Percentiles rank a stretch among this genome's conserved stretches.
Evolutionary conservation across 2,329 filamentous ascomycete genomes (phyloP).

Genomic region (Xylariaceae sp.): DNA sequence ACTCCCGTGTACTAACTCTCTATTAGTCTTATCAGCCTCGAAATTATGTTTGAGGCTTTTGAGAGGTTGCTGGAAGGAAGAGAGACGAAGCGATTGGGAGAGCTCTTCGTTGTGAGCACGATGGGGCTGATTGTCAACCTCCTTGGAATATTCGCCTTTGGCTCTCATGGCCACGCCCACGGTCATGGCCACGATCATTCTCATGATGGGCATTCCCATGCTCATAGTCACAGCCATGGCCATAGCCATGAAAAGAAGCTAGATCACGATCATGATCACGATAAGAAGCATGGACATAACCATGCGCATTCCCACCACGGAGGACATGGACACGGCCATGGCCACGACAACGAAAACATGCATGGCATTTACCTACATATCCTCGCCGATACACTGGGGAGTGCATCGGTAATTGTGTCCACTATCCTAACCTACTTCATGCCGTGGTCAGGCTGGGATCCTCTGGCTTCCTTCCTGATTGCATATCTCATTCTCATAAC

Average conservation of each 20-base stretch:
- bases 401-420: conserved; percentile 90
- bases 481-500: conserved; percentile 93
- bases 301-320: conserved; percentile 48
- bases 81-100: conserved; percentile 81
- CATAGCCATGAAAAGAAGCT: conserved; percentile 44
- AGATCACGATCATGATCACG: conserved; percentile 51
- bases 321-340: conserved; percentile 50
- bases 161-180: conserved; percentile 66
- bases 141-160: conserved; percentile 88
- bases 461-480: conserved; percentile 91
- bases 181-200: conserved; percentile 46
- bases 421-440: conserved; percentile 86
- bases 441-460: conserved; percentile 94
- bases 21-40: conserved; percentile 84
- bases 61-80: conserved; percentile 85
- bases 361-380: conserved; percentile 95
- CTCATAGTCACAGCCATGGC: conserved; percentile 40
- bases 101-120: conserved; percentile 87
- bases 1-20: conserved; percentile 6
- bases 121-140: conserved; percentile 89
- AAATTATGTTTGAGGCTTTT: conserved; percentile 94
- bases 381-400: conserved; percentile 91
- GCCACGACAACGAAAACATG: conserved; percentile 97
- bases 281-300: conserved; percentile 49
- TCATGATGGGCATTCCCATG: conserved; percentile 41